These are phyloP conservation scores for Lachnellula occidentalis DNA, from an alignment of 2,329 filamentous ascomycete genomes.

Conservation along the genomic window DNA sequence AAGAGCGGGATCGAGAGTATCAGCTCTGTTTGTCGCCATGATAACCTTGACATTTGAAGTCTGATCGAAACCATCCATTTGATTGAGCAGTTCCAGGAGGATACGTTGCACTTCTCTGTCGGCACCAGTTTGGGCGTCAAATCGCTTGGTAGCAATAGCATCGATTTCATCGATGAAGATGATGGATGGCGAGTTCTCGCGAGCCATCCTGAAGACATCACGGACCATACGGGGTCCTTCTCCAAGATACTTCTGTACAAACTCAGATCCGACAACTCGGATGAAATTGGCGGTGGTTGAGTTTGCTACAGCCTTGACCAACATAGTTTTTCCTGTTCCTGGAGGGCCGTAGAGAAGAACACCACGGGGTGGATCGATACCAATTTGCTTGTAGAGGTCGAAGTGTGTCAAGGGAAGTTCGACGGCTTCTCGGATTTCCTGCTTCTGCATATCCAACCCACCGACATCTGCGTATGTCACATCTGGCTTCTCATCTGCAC, in stretches of 20 bases:
- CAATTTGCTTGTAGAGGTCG: constrained; percentile 97
- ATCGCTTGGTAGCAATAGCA: constrained; percentile 97
- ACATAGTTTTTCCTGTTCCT: constrained; percentile 93
- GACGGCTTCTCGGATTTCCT: constrained; percentile 96
- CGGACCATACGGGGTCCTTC: constrained; percentile 98
- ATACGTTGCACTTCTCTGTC: constrained; percentile 99
- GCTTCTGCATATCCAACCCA: constrained; percentile 98
- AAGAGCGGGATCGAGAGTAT: constrained; percentile 91
- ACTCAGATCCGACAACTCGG: constrained; percentile 94
- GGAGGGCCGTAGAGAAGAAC: constrained; percentile 94
- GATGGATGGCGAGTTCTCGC: constrained; percentile 95
- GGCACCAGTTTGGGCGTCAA: constrained; percentile 96
- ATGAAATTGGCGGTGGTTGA: constrained; percentile 98
- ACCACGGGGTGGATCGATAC: constrained; percentile 95
- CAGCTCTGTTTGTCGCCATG: constrained; percentile 98
- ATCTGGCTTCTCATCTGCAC: constrained; percentile 93
- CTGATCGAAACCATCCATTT: constrained; percentile 99
- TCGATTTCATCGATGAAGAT: constrained; percentile 99
- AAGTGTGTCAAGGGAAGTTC: constrained; percentile 96
- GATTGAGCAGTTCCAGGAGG: constrained; percentile 91
- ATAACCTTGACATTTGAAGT: constrained; percentile 99
- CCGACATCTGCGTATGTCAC: constrained; percentile 97
- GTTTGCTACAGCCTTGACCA: constrained; percentile 97
- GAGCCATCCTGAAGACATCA: constrained; percentile 97
- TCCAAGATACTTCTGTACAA: constrained; percentile 97